A percentile compares a stretch with the other conserved stretches of the same genome.
Evolutionary conservation across 2,329 filamentous ascomycete species (phyloP).

Genomic region (Diaporthe amygdali): DNA sequence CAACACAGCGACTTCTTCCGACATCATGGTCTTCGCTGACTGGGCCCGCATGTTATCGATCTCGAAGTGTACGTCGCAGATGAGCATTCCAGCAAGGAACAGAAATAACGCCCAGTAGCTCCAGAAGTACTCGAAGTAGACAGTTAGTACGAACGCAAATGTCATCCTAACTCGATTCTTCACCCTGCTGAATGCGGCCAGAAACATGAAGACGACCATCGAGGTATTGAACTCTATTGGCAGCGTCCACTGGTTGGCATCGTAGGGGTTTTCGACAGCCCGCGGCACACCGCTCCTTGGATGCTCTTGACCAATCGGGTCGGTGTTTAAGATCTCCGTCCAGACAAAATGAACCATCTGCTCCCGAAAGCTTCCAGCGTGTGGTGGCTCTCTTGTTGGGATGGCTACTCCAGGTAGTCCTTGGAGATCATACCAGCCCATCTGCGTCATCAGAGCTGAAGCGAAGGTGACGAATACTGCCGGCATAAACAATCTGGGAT

Average conservation of each 20-base stretch:
- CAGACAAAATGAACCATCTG: slow-evolving; percentile 29
- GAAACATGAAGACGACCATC: slow-evolving; percentile 39
- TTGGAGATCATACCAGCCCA: slow-evolving; percentile 26
- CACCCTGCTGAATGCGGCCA: slow-evolving; percentile 36
- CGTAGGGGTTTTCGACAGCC: slow-evolving; percentile 30
- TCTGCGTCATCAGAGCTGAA: slow-evolving; percentile 21
- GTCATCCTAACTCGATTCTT: slow-evolving; percentile 29
- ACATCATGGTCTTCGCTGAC: background rate
- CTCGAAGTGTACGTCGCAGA: slow-evolving; percentile 35
- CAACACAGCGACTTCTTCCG: background rate
- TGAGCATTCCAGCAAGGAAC: slow-evolving; percentile 38
- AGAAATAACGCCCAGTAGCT: slow-evolving; percentile 35
- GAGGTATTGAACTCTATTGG: slow-evolving; percentile 43
- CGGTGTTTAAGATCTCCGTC: slow-evolving; percentile 22
- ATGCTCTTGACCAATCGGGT: slow-evolving; percentile 27
- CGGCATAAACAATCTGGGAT: slow-evolving; percentile 35
- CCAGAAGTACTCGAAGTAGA: slow-evolving; percentile 32
- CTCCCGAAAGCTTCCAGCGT: slow-evolving; percentile 24
- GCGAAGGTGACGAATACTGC: slow-evolving; percentile 28
- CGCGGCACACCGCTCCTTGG: background rate
- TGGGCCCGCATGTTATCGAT: slow-evolving; percentile 21
- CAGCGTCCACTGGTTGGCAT: slow-evolving; percentile 42
- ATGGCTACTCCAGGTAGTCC: slow-evolving; percentile 30
- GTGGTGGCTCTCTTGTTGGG: slow-evolving; percentile 25
- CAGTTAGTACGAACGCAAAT: slow-evolving; percentile 25